Conservation (phyloP, 768 basidiomycete species). For the Symmetrospora coprosmae region DNA sequence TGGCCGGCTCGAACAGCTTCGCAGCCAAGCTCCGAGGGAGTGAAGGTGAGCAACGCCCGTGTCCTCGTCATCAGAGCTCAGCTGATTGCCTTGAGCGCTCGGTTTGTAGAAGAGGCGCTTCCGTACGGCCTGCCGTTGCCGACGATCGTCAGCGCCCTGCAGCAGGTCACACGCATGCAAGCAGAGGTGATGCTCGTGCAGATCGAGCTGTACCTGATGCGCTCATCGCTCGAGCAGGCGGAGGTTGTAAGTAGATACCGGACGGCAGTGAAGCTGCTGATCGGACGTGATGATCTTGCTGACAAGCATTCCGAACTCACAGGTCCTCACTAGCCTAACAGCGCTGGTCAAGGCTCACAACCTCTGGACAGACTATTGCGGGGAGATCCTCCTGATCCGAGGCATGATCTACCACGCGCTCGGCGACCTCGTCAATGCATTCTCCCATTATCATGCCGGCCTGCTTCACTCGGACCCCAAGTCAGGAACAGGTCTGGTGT, state of each 20-base stretch:
- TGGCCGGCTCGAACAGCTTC: not conserved
- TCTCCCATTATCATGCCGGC: not conserved
- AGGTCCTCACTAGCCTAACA: not conserved
- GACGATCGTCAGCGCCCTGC: no score
- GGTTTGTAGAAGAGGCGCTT: not conserved
- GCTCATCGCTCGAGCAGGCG: not conserved
- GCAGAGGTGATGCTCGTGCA: constrained; percentile 2
- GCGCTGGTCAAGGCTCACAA: not conserved
- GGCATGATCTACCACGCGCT: not conserved
- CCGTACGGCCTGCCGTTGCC: not conserved
- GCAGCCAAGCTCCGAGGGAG: no score
- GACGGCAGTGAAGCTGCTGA: not conserved
- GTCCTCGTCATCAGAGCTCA: no score
- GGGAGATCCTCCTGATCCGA: not conserved
- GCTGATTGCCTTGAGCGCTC: not conserved
- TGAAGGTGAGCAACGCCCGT: no score
- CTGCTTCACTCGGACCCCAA: not conserved
- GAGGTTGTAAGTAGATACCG: not conserved
- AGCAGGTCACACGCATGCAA: no score
- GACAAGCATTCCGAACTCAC: not conserved
- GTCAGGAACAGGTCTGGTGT: not conserved
- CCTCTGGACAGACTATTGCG: not conserved
- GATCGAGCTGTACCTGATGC: not conserved
- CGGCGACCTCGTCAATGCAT: not conserved
- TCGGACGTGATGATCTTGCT: not conserved